Percentiles rank a stretch among this genome's conserved stretches.
Evolutionary conservation across 1,284 basidiomycete genomes (phyloP).

Genomic region (Ganoderma multipileum): DNA sequence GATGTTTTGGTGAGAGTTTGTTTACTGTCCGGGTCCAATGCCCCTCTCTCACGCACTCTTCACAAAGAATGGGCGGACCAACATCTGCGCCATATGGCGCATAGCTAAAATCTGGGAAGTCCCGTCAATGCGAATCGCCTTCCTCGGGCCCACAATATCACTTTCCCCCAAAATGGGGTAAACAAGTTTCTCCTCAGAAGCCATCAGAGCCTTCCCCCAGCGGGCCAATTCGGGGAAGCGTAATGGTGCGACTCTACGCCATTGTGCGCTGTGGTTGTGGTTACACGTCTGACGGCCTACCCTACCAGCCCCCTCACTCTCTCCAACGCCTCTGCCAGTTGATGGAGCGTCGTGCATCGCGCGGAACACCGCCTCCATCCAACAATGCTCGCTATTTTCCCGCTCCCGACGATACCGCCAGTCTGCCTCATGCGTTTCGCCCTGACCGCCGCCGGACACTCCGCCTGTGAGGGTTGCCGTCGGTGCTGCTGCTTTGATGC

Average conservation of each 20-base stretch:
- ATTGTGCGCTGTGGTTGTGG: not conserved
- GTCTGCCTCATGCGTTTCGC: not conserved
- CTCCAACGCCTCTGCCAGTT: not conserved
- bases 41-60: not conserved
- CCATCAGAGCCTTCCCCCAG: not conserved
- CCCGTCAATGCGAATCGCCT: not conserved
- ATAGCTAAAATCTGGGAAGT: not conserved
- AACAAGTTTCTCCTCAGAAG: not conserved
- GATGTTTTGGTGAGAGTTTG: constrained; percentile 2
- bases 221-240: not conserved
- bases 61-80: constrained; percentile 1
- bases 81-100: constrained; percentile 2
- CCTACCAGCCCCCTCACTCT: not conserved
- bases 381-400: not conserved
- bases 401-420: not conserved
- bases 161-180: not conserved
- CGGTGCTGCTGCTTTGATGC: not conserved
- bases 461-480: not conserved
- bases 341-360: not conserved
- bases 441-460: not conserved
- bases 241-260: not conserved
- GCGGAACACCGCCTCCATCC: not conserved
- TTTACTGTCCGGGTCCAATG: not conserved
- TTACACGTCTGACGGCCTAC: not conserved
- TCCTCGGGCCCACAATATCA: not conserved